Evolutionary conservation across 192 early-diverging fungal genomes (phyloP).

Genomic region (Dissophora ornata): DNA sequence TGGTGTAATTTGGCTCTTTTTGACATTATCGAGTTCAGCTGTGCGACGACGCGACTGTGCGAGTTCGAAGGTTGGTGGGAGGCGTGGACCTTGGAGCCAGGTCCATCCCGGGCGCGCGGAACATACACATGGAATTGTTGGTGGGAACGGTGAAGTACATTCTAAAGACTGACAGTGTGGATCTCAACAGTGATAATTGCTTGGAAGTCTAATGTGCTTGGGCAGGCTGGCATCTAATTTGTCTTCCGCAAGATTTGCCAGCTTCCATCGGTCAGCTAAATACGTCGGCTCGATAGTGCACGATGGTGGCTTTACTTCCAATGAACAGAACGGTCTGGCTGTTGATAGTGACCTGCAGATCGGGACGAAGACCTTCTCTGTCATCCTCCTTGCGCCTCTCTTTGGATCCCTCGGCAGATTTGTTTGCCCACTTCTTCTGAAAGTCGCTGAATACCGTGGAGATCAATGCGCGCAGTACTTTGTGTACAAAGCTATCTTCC

Average conservation of each 20-base stretch:
- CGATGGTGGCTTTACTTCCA: slow-evolving; percentile 12
- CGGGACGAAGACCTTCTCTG: slow-evolving; percentile 14
- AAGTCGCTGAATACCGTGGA: slow-evolving; percentile 6
- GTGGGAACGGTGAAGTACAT: slow-evolving; percentile 1
- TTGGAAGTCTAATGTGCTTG: slow-evolving; percentile 5
- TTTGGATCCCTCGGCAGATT: slow-evolving; percentile 14
- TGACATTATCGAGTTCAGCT: slow-evolving; percentile 7
- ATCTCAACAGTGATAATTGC: slow-evolving; percentile 3
- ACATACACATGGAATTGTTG: slow-evolving; percentile 13
- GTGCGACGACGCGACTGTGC: slow-evolving; percentile 8
- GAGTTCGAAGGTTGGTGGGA: slow-evolving; percentile 15
- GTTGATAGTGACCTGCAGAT: slow-evolving; percentile 2
- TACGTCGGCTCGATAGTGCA: not conserved
- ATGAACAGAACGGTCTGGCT: slow-evolving; percentile 3
- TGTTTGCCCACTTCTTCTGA: slow-evolving; percentile 12
- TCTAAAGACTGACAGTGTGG: slow-evolving; percentile 8
- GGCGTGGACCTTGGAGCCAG: slow-evolving; percentile 7
- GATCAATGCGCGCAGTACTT: not conserved
- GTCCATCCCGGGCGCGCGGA: slow-evolving; percentile 3
- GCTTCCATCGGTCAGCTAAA: slow-evolving; percentile 14
- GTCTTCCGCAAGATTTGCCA: slow-evolving; percentile 8
- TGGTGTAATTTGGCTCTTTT: not conserved
- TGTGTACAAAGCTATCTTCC: slow-evolving; percentile 9
- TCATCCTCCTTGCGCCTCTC: slow-evolving; percentile 3
- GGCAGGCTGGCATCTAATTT: slow-evolving; percentile 6